Conservation (phyloP, 768 basidiomycete genomes). For the Scleroderma bovista region DNA sequence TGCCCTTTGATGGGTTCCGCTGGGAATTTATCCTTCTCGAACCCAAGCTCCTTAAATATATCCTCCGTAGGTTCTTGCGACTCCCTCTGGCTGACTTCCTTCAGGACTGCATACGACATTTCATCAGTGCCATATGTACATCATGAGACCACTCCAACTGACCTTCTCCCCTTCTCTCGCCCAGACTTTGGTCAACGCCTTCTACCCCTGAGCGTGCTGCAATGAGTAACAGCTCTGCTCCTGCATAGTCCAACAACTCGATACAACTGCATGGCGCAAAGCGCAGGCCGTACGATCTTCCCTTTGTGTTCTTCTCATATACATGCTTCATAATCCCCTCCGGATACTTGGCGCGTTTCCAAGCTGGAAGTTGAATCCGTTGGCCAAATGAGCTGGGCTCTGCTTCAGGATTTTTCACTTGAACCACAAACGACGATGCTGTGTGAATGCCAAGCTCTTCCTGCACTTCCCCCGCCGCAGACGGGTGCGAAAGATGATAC, state of each 20-base stretch:
- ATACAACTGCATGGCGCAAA: conserved; percentile 48
- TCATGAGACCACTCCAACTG: conserved; percentile 7
- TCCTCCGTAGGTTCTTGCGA: conserved; percentile 33
- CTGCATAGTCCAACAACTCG: conserved; percentile 49
- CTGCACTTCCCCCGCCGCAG: conserved; percentile 49
- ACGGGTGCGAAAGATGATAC: conserved; percentile 52
- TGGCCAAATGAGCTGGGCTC: conserved; percentile 30
- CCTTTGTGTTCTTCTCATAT: conserved; percentile 43
- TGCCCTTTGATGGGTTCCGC: conserved; percentile 45
- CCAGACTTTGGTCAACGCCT: conserved; percentile 44
- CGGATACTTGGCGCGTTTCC: conserved; percentile 40
- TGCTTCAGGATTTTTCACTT: conserved; percentile 57
- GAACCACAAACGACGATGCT: conserved; percentile 50
- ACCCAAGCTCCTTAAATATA: conserved; percentile 42
- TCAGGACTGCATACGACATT: conserved; percentile 31
- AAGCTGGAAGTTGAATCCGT: conserved; percentile 20
- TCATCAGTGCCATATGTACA: background rate
- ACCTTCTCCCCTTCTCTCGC: conserved; percentile 49
- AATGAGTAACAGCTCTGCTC: conserved; percentile 51
- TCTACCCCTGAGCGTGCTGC: conserved; percentile 44
- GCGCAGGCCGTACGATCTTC: conserved; percentile 44
- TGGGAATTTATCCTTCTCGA: conserved; percentile 37
- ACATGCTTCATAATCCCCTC: conserved; percentile 41
- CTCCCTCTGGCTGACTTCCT: conserved; percentile 35
- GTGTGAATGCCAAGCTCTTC: conserved; percentile 46